These are phyloP conservation scores for Poa annua DNA, from an alignment of 176 grass and related monocot species.

Conservation along the genomic window DNA sequence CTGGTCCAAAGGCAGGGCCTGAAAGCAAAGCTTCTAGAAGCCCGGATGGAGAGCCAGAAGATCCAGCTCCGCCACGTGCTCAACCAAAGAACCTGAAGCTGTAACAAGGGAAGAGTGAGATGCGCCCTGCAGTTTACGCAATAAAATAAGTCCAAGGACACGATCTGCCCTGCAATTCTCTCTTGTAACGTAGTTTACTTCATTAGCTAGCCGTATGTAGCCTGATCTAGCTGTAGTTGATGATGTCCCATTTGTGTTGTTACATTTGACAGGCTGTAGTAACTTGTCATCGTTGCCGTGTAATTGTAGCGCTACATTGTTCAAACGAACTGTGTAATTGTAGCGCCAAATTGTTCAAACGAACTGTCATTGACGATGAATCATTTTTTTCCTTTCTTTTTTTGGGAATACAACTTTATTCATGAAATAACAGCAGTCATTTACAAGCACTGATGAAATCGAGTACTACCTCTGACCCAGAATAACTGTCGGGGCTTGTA, in stretches of 20 bases:
- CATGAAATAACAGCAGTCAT: too few relatives aligned
- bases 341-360: neutral
- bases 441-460: neutral
- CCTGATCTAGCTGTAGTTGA: slow-evolving; percentile 34
- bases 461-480: too few relatives aligned
- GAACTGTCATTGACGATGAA: neutral
- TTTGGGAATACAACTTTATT: neutral
- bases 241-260: slow-evolving; percentile 14
- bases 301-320: slow-evolving; percentile 23
- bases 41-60: slow-evolving; percentile 85
- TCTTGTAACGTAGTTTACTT: slow-evolving; percentile 41
- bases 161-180: slow-evolving; percentile 33
- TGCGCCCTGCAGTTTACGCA: neutral
- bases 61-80: slow-evolving; percentile 81
- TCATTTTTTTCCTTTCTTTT: neutral
- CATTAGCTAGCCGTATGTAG: slow-evolving; percentile 35
- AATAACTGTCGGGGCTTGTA: too few relatives aligned
- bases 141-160: slow-evolving; percentile 49
- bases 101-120: neutral
- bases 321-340: slow-evolving; percentile 9
- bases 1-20: slow-evolving; percentile 83
- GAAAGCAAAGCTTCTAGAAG: slow-evolving; percentile 81
- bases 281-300: neutral
- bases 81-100: slow-evolving; percentile 70
- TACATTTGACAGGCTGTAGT: slow-evolving; percentile 39